These are phyloP conservation scores for Leccinum boreale DNA, from an alignment of 768 basidiomycete genomes.

Conservation along the genomic window DNA sequence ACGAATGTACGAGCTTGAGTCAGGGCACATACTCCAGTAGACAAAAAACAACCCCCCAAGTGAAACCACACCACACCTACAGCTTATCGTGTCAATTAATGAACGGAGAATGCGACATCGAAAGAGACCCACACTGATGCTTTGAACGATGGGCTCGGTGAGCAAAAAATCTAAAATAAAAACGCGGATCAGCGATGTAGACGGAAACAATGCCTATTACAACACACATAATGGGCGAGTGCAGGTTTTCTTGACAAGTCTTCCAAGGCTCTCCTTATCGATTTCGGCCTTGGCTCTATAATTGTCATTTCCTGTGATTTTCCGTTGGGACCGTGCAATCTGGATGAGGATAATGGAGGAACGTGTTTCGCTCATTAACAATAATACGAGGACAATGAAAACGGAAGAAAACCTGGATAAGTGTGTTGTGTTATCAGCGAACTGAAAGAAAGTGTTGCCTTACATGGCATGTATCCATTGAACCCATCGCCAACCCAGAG, in stretches of 20 bases:
- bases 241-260: constrained; percentile 64
- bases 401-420: constrained; percentile 46
- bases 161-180: constrained; percentile 18
- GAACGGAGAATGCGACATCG: neutral
- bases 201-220: neutral
- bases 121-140: constrained; percentile 55
- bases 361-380: constrained; percentile 74
- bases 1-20: neutral
- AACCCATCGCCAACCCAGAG: constrained; percentile 76
- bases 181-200: neutral
- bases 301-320: constrained; percentile 56
- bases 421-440: neutral
- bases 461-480: constrained; percentile 74
- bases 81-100: neutral
- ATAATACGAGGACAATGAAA: constrained; percentile 45
- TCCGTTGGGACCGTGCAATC: constrained; percentile 61
- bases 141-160: constrained; percentile 66
- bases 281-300: constrained; percentile 64
- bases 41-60: constrained; percentile 73
- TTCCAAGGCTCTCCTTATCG: constrained; percentile 50
- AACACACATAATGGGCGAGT: constrained; percentile 66
- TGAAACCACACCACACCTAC: constrained; percentile 65
- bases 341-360: constrained; percentile 64
- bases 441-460: neutral
- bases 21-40: constrained; percentile 47